Conservation (phyloP, 306 rosid species). For the Comarum palustre region DNA sequence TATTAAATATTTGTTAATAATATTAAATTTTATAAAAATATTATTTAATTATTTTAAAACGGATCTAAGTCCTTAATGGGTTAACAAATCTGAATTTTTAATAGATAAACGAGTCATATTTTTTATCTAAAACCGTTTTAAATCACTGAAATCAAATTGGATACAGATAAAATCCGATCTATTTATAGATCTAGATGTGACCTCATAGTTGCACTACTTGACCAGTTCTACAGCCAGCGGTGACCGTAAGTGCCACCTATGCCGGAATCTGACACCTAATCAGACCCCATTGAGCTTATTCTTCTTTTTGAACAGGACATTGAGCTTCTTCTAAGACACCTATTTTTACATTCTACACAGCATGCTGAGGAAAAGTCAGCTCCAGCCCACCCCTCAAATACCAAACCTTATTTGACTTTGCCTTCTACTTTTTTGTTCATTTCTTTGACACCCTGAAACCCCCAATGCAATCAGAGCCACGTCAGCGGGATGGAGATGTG, state of each 20-base stretch:
- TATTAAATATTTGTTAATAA: too few relatives aligned
- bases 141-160: too few relatives aligned
- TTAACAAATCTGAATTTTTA: too few relatives aligned
- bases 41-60: too few relatives aligned
- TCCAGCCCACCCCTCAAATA: not conserved
- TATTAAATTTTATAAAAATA: too few relatives aligned
- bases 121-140: too few relatives aligned
- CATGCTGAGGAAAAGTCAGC: conserved; percentile 8
- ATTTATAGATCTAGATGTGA: too few relatives aligned
- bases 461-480: conserved; percentile 33
- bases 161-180: too few relatives aligned
- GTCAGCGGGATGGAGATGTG: conserved; percentile 27
- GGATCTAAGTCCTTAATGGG: too few relatives aligned
- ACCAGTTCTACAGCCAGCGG: conserved; percentile 15
- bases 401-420: conserved; percentile 13
- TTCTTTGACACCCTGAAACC: not conserved
- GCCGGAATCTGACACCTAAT: conserved; percentile 16
- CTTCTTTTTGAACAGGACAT: too few relatives aligned
- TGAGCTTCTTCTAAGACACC: not conserved
- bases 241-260: conserved; percentile 11
- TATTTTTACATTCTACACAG: not conserved
- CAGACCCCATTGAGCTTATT: not conserved
- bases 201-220: conserved; percentile 4
- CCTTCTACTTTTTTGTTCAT: not conserved
- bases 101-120: too few relatives aligned